phyloP scores from a whole-genome alignment of 495 filamentous ascomycete genomes.

The Annulohypoxylon bovei region DNA sequence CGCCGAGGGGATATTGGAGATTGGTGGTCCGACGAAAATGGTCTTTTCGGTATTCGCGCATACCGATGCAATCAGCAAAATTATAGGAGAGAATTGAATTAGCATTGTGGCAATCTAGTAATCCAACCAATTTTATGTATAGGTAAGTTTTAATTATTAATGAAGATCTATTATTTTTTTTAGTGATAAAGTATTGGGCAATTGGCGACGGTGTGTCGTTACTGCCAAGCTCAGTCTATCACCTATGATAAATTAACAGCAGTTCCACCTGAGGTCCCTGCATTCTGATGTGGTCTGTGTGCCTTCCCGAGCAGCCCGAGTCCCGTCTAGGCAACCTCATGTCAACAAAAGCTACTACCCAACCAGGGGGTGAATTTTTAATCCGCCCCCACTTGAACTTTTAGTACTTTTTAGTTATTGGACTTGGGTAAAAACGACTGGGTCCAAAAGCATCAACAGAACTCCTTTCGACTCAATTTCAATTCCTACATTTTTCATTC shows the following conservation, averaged over 20 bases:
- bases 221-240: slow-evolving; percentile 17
- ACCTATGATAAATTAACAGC: slow-evolving; percentile 2
- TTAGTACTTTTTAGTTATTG: slow-evolving; percentile 13
- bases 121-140: neutral
- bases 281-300: slow-evolving; percentile 37
- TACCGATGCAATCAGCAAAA: slow-evolving; percentile 21
- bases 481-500: slow-evolving; percentile 40
- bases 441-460: slow-evolving; percentile 46
- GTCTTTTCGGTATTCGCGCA: slow-evolving; percentile 87
- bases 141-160: slow-evolving; percentile 22
- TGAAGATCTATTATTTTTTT: slow-evolving; percentile 15
- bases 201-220: slow-evolving; percentile 13
- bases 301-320: slow-evolving; percentile 23
- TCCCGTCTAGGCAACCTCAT: slow-evolving; percentile 36
- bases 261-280: slow-evolving; percentile 15
- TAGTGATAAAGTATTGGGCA: slow-evolving; percentile 24
- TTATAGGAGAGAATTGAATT: slow-evolving; percentile 15
- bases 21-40: slow-evolving; percentile 80
- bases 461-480: slow-evolving; percentile 42
- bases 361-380: slow-evolving; percentile 46
- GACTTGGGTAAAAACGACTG: slow-evolving; percentile 45
- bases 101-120: slow-evolving; percentile 21
- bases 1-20: slow-evolving; percentile 60
- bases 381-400: slow-evolving; percentile 46
- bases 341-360: slow-evolving; percentile 40